Evolutionary conservation across 805 yeast species (phyloP).

Genomic region (Cyberlindnera meyerae): DNA sequence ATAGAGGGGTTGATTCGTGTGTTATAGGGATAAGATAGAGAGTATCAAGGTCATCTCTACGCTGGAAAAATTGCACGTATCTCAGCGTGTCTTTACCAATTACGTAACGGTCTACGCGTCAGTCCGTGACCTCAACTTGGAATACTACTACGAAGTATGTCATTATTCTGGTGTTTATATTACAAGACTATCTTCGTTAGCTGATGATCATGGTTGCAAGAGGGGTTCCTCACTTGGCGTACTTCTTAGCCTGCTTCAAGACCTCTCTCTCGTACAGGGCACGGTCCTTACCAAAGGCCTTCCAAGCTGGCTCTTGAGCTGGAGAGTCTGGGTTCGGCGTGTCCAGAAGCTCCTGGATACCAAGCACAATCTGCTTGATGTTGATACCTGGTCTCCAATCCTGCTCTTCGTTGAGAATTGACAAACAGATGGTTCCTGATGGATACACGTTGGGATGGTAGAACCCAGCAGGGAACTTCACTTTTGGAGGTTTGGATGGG

Average conservation of each 20-base stretch:
- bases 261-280: slow-evolving; percentile 71
- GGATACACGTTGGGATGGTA: slow-evolving; percentile 98
- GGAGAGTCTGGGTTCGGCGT: slow-evolving; percentile 94
- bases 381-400: slow-evolving; percentile 99
- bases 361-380: slow-evolving; percentile 80
- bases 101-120: neutral
- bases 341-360: slow-evolving; percentile 86
- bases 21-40: no score
- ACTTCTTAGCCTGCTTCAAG: slow-evolving; percentile 71
- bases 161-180: no score
- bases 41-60: no score
- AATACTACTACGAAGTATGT: no score
- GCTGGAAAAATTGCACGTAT: slow-evolving; percentile 2
- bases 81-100: slow-evolving; percentile 2
- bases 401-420: slow-evolving; percentile 89
- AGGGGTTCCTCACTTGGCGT: slow-evolving; percentile 33
- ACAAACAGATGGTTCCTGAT: slow-evolving; percentile 91
- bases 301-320: slow-evolving; percentile 97
- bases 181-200: no score
- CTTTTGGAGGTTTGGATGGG: slow-evolving; percentile 96
- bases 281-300: slow-evolving; percentile 69
- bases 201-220: no score
- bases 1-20: no score
- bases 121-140: no score
- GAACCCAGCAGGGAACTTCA: slow-evolving; percentile 81